These are phyloP conservation scores for Straminergon stramineum DNA, from an alignment of 225 moss, liverwort and hornwort genomes.

Conservation along the genomic window DNA sequence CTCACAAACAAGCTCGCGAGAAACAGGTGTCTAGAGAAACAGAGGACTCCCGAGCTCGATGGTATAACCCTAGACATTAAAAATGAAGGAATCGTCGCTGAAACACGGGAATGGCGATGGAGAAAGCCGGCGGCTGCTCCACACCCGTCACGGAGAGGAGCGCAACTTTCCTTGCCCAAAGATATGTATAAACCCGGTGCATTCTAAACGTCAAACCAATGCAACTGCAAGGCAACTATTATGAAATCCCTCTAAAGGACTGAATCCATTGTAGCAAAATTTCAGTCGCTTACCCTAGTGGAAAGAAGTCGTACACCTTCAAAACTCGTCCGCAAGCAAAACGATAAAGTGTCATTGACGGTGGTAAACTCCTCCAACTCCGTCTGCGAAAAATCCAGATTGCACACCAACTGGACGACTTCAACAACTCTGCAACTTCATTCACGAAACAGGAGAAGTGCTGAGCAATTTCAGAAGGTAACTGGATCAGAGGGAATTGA, in stretches of 20 bases:
- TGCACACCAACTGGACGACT: background rate
- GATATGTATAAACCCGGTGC: background rate
- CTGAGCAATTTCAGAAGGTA: background rate
- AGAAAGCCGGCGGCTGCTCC: background rate
- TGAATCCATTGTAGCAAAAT: background rate
- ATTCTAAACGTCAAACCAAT: background rate
- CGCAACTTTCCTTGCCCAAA: background rate
- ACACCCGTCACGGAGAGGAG: background rate
- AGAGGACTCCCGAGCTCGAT: background rate
- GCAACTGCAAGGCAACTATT: background rate
- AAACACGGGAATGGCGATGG: background rate
- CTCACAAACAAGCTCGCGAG: background rate
- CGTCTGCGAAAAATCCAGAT: background rate
- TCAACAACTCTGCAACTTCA: background rate
- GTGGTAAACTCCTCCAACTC: background rate
- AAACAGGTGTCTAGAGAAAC: background rate
- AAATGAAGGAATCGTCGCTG: background rate
- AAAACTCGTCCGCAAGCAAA: background rate
- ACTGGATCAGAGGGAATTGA: background rate
- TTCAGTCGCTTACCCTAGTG: slow-evolving; percentile 5
- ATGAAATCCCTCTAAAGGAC: background rate
- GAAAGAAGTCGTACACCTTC: slow-evolving; percentile 5
- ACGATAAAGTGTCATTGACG: slow-evolving; percentile 4
- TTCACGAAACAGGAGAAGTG: background rate
- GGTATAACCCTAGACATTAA: slow-evolving; percentile 4